A percentile compares a stretch with the other conserved stretches of the same genome.
Conservation (phyloP, 495 filamentous ascomycete genomes). For the Aspergillus taichungensis region DNA sequence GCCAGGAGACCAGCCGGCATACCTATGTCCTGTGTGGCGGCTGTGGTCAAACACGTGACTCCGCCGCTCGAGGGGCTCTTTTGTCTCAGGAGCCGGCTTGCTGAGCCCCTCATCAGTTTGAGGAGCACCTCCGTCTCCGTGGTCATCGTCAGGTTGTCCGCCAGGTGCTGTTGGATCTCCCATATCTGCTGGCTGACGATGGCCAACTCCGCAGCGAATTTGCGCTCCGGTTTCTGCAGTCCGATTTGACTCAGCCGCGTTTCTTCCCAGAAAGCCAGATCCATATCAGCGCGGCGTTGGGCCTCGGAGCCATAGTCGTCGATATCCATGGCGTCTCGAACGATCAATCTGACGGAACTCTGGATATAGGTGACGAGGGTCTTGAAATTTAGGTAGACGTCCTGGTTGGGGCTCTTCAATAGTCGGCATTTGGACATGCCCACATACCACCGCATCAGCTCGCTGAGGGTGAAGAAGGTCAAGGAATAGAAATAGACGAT, state of each 20-base stretch:
- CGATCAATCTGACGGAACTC: constrained; percentile 16
- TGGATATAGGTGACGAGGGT: constrained; percentile 32
- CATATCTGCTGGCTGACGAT: constrained; percentile 34
- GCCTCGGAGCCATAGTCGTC: constrained; percentile 11
- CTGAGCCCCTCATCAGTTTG: constrained; percentile 16
- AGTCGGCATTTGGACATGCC: constrained; percentile 31
- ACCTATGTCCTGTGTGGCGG: constrained; percentile 28
- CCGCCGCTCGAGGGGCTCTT: constrained; percentile 22
- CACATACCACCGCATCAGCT: constrained; percentile 42
- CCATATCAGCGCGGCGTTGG: constrained; percentile 3
- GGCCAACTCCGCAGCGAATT: constrained; percentile 29
- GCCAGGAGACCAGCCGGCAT: constrained; percentile 9
- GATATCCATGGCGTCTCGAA: constrained; percentile 20
- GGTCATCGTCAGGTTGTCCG: constrained; percentile 19
- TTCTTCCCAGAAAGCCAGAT: constrained; percentile 25
- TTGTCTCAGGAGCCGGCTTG: constrained; percentile 19
- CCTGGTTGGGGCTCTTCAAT: constrained; percentile 38
- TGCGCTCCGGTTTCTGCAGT: constrained; percentile 26
- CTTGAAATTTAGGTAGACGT: constrained; percentile 34
- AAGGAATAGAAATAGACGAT: constrained; percentile 37
- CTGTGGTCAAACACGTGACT: constrained; percentile 30
- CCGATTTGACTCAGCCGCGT: constrained; percentile 33
- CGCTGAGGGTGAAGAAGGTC: constrained; percentile 38
- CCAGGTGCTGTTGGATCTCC: constrained; percentile 34
- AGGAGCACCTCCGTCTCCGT: constrained; percentile 20